Conservation (phyloP, 306 rosid genomes). For the Prinsepia uniflora region DNA sequence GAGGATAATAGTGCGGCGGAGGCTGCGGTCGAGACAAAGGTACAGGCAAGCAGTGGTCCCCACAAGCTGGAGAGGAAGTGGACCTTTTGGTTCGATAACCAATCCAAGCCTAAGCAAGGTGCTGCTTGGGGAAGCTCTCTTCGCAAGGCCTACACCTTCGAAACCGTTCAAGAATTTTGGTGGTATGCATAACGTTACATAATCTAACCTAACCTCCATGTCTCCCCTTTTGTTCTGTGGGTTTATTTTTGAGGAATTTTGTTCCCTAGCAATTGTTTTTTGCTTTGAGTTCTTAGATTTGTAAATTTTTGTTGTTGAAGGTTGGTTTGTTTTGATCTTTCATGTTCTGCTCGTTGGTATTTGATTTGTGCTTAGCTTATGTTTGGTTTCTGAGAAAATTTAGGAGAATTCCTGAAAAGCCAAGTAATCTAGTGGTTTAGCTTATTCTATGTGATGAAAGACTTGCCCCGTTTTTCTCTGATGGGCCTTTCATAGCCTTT, state of each 20-base stretch:
- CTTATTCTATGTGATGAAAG: no score
- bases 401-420: neutral
- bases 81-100: constrained; percentile 95
- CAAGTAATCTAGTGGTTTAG: neutral
- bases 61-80: constrained; percentile 80
- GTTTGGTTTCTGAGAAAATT: constrained; percentile 3
- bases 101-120: constrained; percentile 81
- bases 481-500: neutral
- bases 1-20: neutral
- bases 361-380: neutral
- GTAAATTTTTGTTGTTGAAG: neutral
- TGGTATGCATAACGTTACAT: constrained; percentile 36
- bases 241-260: neutral
- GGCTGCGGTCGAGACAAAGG: constrained; percentile 16
- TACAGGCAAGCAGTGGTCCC: constrained; percentile 12
- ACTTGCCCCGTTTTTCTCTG: neutral
- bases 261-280: neutral
- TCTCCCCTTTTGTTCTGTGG: neutral
- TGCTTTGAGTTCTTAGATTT: neutral
- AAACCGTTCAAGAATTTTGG: constrained; percentile 91
- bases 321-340: neutral
- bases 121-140: constrained; percentile 89
- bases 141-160: constrained; percentile 70
- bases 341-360: neutral
- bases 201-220: neutral